Conservation (phyloP, 768 basidiomycete species). For the Collybia nuda region DNA sequence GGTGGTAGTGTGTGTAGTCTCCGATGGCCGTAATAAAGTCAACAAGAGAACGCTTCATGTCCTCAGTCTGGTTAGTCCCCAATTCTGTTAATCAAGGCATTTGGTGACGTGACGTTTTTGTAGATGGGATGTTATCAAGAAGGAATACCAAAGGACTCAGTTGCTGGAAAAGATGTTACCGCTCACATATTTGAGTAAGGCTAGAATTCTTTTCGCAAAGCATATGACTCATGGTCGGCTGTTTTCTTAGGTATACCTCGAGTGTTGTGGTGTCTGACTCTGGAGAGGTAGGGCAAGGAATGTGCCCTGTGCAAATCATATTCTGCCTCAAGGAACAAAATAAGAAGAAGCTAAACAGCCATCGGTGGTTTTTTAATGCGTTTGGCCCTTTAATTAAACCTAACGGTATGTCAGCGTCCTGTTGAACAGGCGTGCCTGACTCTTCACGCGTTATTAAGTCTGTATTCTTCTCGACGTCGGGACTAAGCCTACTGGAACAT, state of each 20-base stretch:
- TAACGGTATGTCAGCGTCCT: slow-evolving; percentile 49
- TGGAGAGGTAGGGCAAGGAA: slow-evolving; percentile 76
- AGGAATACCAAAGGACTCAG: slow-evolving; percentile 86
- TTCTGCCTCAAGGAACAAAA: slow-evolving; percentile 96
- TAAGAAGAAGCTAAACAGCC: slow-evolving; percentile 95
- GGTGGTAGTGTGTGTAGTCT: slow-evolving; percentile 85
- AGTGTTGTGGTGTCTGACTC: slow-evolving; percentile 75
- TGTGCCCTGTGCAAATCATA: slow-evolving; percentile 82
- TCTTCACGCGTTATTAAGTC: slow-evolving; percentile 39
- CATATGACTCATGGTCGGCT: not conserved
- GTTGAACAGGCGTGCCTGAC: not conserved
- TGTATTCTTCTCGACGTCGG: slow-evolving; percentile 94
- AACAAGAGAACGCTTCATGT: slow-evolving; percentile 92
- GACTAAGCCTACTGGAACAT: slow-evolving; percentile 92
- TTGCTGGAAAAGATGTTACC: slow-evolving; percentile 87
- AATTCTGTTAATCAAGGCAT: slow-evolving; percentile 4
- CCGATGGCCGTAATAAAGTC: slow-evolving; percentile 83
- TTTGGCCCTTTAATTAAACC: slow-evolving; percentile 86
- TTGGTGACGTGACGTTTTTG: not conserved
- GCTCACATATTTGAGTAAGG: slow-evolving; percentile 90
- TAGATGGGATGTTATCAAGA: slow-evolving; percentile 89
- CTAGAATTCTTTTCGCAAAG: slow-evolving; percentile 11
- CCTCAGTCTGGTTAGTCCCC: slow-evolving; percentile 61
- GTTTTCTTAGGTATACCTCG: slow-evolving; percentile 62
- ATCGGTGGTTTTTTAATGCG: slow-evolving; percentile 98